phyloP scores from a whole-genome alignment of 345 rosid genomes.

The Lagerstroemia speciosa region DNA sequence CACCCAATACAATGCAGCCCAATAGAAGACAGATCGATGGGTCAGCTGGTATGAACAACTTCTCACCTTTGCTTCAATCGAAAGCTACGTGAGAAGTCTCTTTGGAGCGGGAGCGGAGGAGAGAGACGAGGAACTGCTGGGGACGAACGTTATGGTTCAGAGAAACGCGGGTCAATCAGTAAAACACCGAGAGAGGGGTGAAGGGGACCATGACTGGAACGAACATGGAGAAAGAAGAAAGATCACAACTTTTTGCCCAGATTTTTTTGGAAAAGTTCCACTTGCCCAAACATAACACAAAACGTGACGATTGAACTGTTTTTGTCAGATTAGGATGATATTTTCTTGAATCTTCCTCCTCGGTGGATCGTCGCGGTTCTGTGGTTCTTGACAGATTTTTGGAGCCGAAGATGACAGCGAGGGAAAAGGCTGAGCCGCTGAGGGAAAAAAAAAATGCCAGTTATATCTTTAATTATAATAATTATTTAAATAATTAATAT shows the following conservation, averaged over 20 bases:
- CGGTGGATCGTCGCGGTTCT: neutral
- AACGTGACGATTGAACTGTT: neutral
- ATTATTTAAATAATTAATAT: too few relatives aligned
- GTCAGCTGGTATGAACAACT: neutral
- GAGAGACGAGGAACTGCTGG: neutral
- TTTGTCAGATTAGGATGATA: conserved; percentile 5
- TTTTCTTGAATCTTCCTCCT: too few relatives aligned
- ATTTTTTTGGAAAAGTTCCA: neutral
- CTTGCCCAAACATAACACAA: neutral
- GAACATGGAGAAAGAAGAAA: neutral
- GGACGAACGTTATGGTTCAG: neutral
- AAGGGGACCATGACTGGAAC: neutral
- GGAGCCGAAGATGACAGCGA: too few relatives aligned
- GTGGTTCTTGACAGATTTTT: too few relatives aligned
- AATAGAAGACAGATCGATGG: neutral
- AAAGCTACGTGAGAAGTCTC: neutral
- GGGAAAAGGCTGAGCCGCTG: too few relatives aligned
- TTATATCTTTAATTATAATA: too few relatives aligned
- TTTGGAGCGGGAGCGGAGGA: neutral
- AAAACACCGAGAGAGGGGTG: neutral
- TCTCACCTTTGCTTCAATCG: conserved; percentile 1
- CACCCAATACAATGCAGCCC: neutral
- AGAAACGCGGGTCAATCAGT: neutral
- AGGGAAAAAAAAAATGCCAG: too few relatives aligned
- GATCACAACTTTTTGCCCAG: conserved; percentile 2